Conservation (phyloP, 805 yeast species). For the Yamadazyma endophytica region DNA sequence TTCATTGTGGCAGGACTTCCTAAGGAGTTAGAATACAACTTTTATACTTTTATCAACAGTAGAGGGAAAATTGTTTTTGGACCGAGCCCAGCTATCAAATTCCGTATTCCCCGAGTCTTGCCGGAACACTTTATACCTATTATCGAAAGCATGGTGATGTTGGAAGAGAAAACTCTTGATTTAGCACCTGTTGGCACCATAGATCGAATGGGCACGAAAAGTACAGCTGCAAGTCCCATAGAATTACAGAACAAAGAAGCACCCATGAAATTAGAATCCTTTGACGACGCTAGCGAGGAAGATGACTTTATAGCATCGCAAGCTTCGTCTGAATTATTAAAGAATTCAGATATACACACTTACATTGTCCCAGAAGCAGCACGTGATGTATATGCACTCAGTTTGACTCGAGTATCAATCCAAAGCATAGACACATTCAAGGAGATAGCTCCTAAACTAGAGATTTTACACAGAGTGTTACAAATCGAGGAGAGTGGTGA, state of each 20-base stretch:
- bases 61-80: constrained; percentile 55
- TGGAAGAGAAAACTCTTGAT: constrained; percentile 27
- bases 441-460: constrained; percentile 36
- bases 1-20: constrained; percentile 58
- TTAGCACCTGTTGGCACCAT: constrained; percentile 37
- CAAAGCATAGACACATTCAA: constrained; percentile 39
- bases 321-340: constrained; percentile 30
- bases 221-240: constrained; percentile 16
- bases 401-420: constrained; percentile 35
- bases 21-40: constrained; percentile 40
- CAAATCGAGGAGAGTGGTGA: constrained; percentile 37
- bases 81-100: constrained; percentile 38
- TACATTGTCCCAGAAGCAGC: constrained; percentile 33
- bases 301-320: constrained; percentile 30
- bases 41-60: constrained; percentile 53
- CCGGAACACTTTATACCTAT: constrained; percentile 22
- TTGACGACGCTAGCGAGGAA: constrained; percentile 1
- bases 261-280: constrained; percentile 1
- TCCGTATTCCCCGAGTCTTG: constrained; percentile 53
- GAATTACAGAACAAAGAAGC: constrained; percentile 9
- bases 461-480: constrained; percentile 41
- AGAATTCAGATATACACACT: constrained; percentile 31
- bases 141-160: constrained; percentile 19
- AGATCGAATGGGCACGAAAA: constrained; percentile 25
- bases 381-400: constrained; percentile 27